Evolutionary conservation across 2,329 filamentous ascomycete species (phyloP).

Genomic region (Fulvia fulva): DNA sequence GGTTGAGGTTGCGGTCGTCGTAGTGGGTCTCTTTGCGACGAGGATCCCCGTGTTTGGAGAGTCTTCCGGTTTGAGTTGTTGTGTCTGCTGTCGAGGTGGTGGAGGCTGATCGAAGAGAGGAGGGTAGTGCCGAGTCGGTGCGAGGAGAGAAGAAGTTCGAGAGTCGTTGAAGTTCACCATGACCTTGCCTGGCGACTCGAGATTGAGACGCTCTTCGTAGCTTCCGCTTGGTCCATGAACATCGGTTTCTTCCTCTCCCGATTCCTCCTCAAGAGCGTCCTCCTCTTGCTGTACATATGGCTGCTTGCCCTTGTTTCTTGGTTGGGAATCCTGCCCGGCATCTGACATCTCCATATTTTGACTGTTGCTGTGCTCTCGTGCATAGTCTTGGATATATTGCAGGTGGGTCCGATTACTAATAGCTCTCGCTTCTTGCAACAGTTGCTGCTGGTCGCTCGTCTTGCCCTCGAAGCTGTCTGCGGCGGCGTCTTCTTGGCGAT

Average conservation of each 20-base stretch:
- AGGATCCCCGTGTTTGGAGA: slow-evolving; percentile 2
- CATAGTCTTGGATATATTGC: slow-evolving; percentile 1
- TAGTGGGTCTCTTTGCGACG: neutral
- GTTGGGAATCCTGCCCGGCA: neutral
- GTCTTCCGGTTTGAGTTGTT: neutral
- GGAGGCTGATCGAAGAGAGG: slow-evolving; percentile 25
- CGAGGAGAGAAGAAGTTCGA: slow-evolving; percentile 9
- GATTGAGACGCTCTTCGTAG: slow-evolving; percentile 36
- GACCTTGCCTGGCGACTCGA: slow-evolving; percentile 34
- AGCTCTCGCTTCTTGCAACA: slow-evolving; percentile 23
- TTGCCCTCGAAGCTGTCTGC: slow-evolving; percentile 25
- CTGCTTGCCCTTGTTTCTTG: slow-evolving; percentile 2
- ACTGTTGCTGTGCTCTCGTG: neutral
- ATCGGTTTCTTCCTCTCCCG: slow-evolving; percentile 5
- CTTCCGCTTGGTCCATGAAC: slow-evolving; percentile 17
- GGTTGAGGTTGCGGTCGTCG: neutral
- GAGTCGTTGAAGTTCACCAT: slow-evolving; percentile 36
- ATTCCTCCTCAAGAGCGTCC: slow-evolving; percentile 9
- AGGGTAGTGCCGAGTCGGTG: slow-evolving; percentile 9
- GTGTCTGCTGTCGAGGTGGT: neutral
- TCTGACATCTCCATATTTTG: neutral
- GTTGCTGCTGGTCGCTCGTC: slow-evolving; percentile 30
- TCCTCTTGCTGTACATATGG: slow-evolving; percentile 2
- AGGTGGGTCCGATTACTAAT: slow-evolving; percentile 1
- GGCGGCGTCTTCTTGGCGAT: slow-evolving; percentile 6